Evolutionary conservation across 73 alveolate species (phyloP).

Genomic region (Paramecium pentaurelia): DNA sequence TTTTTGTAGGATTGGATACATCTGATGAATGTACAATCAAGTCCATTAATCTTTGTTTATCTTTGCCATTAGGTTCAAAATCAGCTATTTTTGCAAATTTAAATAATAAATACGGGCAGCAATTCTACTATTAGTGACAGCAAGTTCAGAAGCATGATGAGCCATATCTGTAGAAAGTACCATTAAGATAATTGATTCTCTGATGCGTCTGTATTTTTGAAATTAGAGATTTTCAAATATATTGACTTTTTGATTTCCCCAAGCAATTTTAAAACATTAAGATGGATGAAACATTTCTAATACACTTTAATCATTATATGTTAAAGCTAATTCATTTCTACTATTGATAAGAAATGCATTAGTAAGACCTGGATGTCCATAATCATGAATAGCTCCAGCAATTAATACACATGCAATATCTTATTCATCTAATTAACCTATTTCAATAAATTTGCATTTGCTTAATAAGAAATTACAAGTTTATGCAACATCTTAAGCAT

Average conservation of each 20-base stretch:
- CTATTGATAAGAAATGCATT: constrained; percentile 80
- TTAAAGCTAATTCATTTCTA: constrained; percentile 77
- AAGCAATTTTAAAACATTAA: constrained; percentile 66
- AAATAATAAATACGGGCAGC: constrained; percentile 52
- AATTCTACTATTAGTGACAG: constrained; percentile 64
- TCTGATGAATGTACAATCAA: constrained; percentile 72
- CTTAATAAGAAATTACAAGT: constrained; percentile 69
- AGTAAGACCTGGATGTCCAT: constrained; percentile 84
- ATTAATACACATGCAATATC: constrained; percentile 76
- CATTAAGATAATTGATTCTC: constrained; percentile 77
- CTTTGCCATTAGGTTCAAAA: constrained; percentile 69
- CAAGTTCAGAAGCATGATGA: constrained; percentile 74
- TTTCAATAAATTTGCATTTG: constrained; percentile 72
- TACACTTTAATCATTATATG: constrained; percentile 78
- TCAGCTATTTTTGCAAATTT: constrained; percentile 31
- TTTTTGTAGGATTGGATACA: constrained; percentile 75
- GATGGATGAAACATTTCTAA: constrained; percentile 84
- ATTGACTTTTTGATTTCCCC: neutral
- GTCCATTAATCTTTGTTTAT: constrained; percentile 68
- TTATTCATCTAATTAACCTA: constrained; percentile 69
- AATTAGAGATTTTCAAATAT: constrained; percentile 57
- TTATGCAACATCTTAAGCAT: constrained; percentile 84
- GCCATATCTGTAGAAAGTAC: constrained; percentile 90
- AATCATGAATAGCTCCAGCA: constrained; percentile 85
- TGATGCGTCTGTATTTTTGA: constrained; percentile 64